Evolutionary conservation across 129 eudicot species (phyloP).

Genomic region (Lactuca sativa): DNA sequence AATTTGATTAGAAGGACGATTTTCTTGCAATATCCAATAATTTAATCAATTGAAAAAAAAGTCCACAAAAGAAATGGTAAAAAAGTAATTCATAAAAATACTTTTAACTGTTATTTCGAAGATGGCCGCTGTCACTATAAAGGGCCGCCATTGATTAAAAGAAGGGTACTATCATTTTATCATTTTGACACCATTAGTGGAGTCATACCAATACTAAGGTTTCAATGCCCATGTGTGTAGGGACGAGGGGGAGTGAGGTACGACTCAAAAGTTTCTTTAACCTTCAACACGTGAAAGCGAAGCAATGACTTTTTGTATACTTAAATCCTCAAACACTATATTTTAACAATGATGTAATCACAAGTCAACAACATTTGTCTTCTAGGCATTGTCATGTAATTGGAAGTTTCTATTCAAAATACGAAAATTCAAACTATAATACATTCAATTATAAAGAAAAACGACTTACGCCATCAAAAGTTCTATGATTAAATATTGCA

Average conservation of each 20-base stretch:
- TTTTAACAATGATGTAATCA: background rate
- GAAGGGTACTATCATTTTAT: background rate
- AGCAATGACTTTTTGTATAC: slow-evolving; percentile 13
- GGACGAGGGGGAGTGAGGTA: slow-evolving; percentile 16
- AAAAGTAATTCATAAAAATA: too few species aligned
- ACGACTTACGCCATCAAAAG: background rate
- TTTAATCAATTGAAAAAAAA: too few species aligned
- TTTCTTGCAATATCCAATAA: too few species aligned
- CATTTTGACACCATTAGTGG: background rate
- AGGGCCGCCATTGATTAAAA: too few species aligned
- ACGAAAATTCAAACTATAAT: too few species aligned
- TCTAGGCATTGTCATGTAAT: background rate
- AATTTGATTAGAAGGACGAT: too few species aligned
- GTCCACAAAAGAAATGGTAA: too few species aligned
- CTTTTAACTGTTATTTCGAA: too few species aligned
- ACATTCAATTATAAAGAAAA: background rate
- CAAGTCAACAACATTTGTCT: slow-evolving; percentile 6
- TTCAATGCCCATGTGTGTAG: slow-evolving; percentile 22
- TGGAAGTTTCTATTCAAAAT: background rate
- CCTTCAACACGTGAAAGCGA: slow-evolving; percentile 29
- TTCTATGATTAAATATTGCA: too few species aligned
- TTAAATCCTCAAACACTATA: slow-evolving; percentile 8
- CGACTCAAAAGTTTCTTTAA: slow-evolving; percentile 11
- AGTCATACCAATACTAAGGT: background rate
- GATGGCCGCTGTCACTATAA: background rate